Evolutionary conservation across 2,329 filamentous ascomycete genomes (phyloP).

Genomic region (Emydomyces testavorans): DNA sequence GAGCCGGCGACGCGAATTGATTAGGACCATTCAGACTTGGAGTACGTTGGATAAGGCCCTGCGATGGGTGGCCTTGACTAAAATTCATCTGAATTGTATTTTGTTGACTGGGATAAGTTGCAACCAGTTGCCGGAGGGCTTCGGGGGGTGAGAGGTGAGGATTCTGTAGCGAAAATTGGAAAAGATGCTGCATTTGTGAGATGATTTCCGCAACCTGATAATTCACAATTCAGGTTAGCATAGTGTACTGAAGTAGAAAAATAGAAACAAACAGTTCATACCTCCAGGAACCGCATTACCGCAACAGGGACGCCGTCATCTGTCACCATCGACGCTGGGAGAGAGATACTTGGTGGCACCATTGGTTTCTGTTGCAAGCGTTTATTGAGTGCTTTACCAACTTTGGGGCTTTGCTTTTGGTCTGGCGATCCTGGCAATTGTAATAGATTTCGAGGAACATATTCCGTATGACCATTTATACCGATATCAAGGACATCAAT

Average conservation of each 20-base stretch:
- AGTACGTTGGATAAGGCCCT: constrained; percentile 31
- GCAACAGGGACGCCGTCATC: constrained; percentile 45
- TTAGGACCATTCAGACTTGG: constrained; percentile 38
- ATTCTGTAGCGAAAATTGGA: constrained; percentile 46
- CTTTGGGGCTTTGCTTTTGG: constrained; percentile 48
- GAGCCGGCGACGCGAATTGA: constrained; percentile 49
- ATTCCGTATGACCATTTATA: constrained; percentile 68
- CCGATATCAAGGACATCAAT: constrained; percentile 78
- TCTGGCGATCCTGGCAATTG: constrained; percentile 41
- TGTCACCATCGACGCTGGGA: constrained; percentile 35
- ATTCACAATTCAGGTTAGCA: constrained; percentile 16
- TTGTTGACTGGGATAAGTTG: constrained; percentile 33
- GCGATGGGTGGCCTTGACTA: constrained; percentile 22
- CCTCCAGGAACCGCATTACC: constrained; percentile 53
- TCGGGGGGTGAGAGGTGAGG: constrained; percentile 43
- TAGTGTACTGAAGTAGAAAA: not conserved
- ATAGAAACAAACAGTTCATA: constrained; percentile 26
- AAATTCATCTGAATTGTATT: constrained; percentile 21
- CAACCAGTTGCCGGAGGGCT: constrained; percentile 44
- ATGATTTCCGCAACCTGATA: constrained; percentile 53
- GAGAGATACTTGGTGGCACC: constrained; percentile 33
- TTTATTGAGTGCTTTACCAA: constrained; percentile 45
- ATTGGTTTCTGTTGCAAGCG: constrained; percentile 38
- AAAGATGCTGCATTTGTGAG: constrained; percentile 51
- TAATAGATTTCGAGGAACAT: constrained; percentile 56